These are phyloP conservation scores for Boletales sp. DNA, from an alignment of 768 basidiomycete genomes.

Conservation along the genomic window DNA sequence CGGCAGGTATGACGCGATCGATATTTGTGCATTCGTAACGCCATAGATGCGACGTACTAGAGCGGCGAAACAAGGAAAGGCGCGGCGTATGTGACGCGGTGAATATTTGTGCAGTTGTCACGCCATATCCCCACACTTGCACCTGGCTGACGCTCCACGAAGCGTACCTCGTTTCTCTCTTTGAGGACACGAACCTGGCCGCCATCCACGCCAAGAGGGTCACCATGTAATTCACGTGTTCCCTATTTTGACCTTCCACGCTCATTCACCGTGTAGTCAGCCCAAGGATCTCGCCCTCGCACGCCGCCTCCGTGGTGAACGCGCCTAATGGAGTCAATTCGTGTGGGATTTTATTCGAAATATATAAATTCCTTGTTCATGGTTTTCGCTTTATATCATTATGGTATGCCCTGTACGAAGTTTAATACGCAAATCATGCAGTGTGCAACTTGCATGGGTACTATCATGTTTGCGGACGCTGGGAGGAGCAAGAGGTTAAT, in stretches of 20 bases:
- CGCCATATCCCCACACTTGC: slow-evolving; percentile 40
- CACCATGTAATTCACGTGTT: slow-evolving; percentile 50
- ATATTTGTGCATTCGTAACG: too few relatives aligned
- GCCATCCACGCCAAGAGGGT: slow-evolving; percentile 86
- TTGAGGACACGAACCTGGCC: slow-evolving; percentile 83
- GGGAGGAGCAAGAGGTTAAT: too few relatives aligned
- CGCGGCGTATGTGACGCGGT: too few relatives aligned
- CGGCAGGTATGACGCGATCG: slow-evolving; percentile 34
- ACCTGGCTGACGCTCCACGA: neutral
- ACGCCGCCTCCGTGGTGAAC: slow-evolving; percentile 32
- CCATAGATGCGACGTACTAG: too few relatives aligned
- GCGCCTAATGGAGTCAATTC: slow-evolving; percentile 8
- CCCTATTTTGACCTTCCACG: neutral
- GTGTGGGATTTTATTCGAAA: neutral
- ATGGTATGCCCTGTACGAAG: too few relatives aligned
- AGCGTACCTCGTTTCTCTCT: slow-evolving; percentile 77
- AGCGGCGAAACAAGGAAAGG: too few relatives aligned
- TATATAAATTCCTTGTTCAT: too few relatives aligned
- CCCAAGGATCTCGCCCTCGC: slow-evolving; percentile 33
- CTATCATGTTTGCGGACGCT: too few relatives aligned
- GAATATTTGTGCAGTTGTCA: too few relatives aligned
- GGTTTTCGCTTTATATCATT: too few relatives aligned
- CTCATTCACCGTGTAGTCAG: slow-evolving; percentile 20
- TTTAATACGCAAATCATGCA: too few relatives aligned
- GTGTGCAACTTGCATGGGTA: too few relatives aligned